Base-by-base conservation (phyloP, 1,284 basidiomycete species). In the Ustilago cynodontis region DNA sequence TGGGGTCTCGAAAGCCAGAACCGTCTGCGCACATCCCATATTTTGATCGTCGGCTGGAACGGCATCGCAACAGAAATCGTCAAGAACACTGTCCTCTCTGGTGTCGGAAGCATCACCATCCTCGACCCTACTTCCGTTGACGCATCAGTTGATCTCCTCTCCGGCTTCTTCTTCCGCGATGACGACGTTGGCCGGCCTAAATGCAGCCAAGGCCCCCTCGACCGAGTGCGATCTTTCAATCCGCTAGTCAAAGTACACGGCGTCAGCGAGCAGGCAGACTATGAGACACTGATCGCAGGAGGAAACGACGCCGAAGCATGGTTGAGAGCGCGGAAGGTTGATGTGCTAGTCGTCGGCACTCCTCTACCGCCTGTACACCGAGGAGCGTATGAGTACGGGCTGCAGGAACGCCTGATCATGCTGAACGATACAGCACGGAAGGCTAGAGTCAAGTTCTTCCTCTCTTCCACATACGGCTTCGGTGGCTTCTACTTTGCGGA, bases 1-100 rank as follows among this genome's bases (percentile, higher is more conserved):
- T 99, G 96, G 96, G 96, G 97, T 50, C 90, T 98, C 31, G 96
- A 98, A 86, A 96, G 97, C 29, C 96, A 99, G 86, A 94, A 96
- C 87, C 90, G 95, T 82, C 96, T 98, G 93, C 91, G 95, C 78
- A 94, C 93, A 82, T 93, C 95, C 14, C 93, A 94, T 6, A 93
- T 99, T 74, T 88, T 98, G 57, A 89, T 99, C 50, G 88, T 95
- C 37, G 90, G 90, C 26, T 89, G 98, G 57, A 89, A 91, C 50
- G 94, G 94, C 3, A 89, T 94, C 39, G 94, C 96, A 18, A 94
- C 95, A n/a, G 97, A 99, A 87, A 90, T 92, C 26, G 93, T 97
- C 87, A 99, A 99, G 87, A 99, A 99, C 86, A 87, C 90, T 37
- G 90, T 90, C 8, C 86, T 91, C 16, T 89, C 89, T 0, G 90